Evolutionary conservation across 1,284 basidiomycete species (phyloP).

Genomic region (Apiotrichum montevideense): DNA sequence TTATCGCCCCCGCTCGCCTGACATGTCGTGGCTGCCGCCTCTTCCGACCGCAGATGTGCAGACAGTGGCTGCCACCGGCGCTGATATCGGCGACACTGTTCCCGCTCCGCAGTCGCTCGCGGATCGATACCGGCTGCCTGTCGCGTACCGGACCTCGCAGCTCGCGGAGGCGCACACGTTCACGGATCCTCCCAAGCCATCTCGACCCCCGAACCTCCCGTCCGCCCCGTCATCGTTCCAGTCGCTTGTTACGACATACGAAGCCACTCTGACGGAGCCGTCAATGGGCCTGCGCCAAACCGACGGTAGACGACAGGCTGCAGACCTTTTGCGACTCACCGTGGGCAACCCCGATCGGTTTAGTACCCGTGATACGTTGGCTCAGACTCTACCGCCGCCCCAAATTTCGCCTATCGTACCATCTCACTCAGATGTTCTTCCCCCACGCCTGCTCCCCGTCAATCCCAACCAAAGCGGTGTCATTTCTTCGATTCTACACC

Average conservation of each 20-base stretch:
- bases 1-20: conserved; percentile 14
- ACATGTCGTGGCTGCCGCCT: conserved; percentile 35
- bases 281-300: conserved; percentile 31
- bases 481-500: conserved; percentile 28
- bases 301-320: conserved; percentile 29
- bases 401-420: conserved; percentile 31
- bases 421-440: conserved; percentile 25
- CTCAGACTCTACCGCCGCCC: conserved; percentile 22
- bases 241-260: conserved; percentile 28
- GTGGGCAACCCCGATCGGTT: conserved; percentile 32
- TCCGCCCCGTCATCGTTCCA: conserved; percentile 30
- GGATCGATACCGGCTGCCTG: conserved; percentile 32
- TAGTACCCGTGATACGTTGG: conserved; percentile 29
- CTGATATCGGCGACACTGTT: neutral
- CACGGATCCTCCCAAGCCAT: conserved; percentile 21
- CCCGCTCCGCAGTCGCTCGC: conserved; percentile 25
- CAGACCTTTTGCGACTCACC: conserved; percentile 29
- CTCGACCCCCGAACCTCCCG: conserved; percentile 6
- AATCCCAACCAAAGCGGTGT: conserved; percentile 27
- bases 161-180: conserved; percentile 25
- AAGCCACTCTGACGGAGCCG: conserved; percentile 25
- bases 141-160: conserved; percentile 31
- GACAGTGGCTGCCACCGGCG: neutral
- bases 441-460: conserved; percentile 26
- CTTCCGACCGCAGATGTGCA: conserved; percentile 19